Conservation (phyloP, 495 filamentous ascomycete species). For the Annulohypoxylon nitens region DNA sequence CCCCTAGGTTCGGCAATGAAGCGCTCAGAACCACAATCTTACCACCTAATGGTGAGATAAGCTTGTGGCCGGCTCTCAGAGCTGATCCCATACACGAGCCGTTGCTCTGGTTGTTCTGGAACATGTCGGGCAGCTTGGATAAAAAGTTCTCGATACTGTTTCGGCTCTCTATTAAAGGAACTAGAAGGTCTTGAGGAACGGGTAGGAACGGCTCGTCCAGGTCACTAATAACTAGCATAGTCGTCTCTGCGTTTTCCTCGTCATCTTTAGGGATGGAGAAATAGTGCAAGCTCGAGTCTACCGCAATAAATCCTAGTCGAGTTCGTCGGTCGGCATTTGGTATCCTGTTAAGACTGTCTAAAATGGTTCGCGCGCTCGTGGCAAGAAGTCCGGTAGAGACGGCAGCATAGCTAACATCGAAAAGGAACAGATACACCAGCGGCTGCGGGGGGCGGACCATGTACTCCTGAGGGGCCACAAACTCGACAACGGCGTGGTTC, state of each 20-base stretch:
- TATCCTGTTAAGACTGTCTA: constrained; percentile 95
- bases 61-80: constrained; percentile 90
- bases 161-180: constrained; percentile 89
- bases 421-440: constrained; percentile 96
- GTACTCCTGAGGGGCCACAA: constrained; percentile 98
- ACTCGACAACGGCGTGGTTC: constrained; percentile 95
- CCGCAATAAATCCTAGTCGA: constrained; percentile 92
- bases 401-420: constrained; percentile 94
- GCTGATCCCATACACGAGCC: constrained; percentile 94
- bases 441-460: constrained; percentile 99
- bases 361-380: constrained; percentile 91
- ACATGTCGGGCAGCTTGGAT: constrained; percentile 93
- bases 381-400: constrained; percentile 95
- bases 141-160: constrained; percentile 92
- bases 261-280: constrained; percentile 92
- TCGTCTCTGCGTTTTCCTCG: constrained; percentile 82
- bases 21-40: constrained; percentile 93
- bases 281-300: constrained; percentile 95
- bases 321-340: constrained; percentile 96
- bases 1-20: constrained; percentile 89
- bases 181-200: constrained; percentile 91
- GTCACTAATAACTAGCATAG: constrained; percentile 95
- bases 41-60: constrained; percentile 92
- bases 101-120: constrained; percentile 89
- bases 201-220: constrained; percentile 96